Evolutionary conservation across 2,329 filamentous ascomycete genomes (phyloP), one percentile per base, ranked within the genome.

Genomic region (Mycosphaerella sp.): DNA sequence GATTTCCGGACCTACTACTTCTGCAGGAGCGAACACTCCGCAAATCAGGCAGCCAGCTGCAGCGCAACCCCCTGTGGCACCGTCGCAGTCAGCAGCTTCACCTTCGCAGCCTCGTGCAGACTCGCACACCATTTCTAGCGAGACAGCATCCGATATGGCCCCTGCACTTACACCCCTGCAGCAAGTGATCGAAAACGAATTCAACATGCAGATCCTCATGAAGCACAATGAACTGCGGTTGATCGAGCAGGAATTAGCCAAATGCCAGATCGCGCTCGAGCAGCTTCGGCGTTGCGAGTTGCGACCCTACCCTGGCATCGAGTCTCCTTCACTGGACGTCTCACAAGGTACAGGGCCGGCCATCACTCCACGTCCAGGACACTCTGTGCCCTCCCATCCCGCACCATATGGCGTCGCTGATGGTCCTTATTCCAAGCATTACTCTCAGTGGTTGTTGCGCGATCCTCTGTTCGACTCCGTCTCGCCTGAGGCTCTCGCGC

Each of bases 201-300:
- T 97, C 70, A 88, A 90, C 66, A 81, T 93, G 61, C 91, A 96
- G 74, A 91, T 97, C 50, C 75, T 97, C 59, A 76, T 95, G 69
- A 97, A 96, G 77, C 93, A 98, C 72, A 84, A 93, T 66, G 93
- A 98, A 75, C 75, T 97, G 56, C 88, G 91, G 54, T 78, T 95
- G 62, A 95, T 97, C 70, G 89, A 97, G 68, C 90, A 95, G 73
- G 93, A 97, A 74, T 80, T 97, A 61, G 92, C 89, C 61, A 97
- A 96, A 75, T 96, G 91, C 68, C 91, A 97, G 74, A 77, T 91
- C 60, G 89, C 91, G 9, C 79, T 97, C 62, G 93, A 98, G 73
- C 93, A 97, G 74, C 77, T 98, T 59, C 87, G 93, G 64, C 85
- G 93, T 57, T 96, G 91, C 73, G 85, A 93, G 68, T 78, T 97